Evolutionary conservation across 768 basidiomycete species (phyloP).

Genomic region (Xerocomellus amylosporus): DNA sequence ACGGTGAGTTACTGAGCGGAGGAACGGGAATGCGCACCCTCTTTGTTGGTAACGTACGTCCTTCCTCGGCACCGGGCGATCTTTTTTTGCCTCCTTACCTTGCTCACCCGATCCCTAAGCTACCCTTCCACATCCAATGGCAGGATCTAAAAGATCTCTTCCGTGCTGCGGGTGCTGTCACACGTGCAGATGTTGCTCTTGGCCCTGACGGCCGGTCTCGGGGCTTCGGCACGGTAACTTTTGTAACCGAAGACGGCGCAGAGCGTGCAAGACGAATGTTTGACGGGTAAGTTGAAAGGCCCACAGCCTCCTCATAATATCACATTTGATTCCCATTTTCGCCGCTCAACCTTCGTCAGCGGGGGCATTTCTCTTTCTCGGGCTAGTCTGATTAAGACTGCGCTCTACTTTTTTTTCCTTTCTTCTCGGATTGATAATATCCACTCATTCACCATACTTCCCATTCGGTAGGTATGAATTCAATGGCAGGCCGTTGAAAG

Average conservation of each 20-base stretch:
- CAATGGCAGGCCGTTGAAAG: slow-evolving; percentile 83
- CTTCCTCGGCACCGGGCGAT: slow-evolving; percentile 1
- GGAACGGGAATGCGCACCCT: slow-evolving; percentile 51
- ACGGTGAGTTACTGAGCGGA: slow-evolving; percentile 27
- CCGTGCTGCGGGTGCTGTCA: slow-evolving; percentile 83
- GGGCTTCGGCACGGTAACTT: slow-evolving; percentile 91
- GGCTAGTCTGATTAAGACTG: not conserved
- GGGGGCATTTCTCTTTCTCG: not conserved
- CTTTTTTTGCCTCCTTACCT: not conserved
- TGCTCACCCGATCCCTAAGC: slow-evolving; percentile 42
- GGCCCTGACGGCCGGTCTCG: slow-evolving; percentile 85
- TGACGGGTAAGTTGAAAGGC: slow-evolving; percentile 65
- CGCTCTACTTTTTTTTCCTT: not conserved
- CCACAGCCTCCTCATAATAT: not conserved
- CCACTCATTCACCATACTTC: slow-evolving; percentile 7
- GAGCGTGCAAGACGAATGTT: slow-evolving; percentile 83
- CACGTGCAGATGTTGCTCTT: slow-evolving; percentile 87
- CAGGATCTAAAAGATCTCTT: slow-evolving; percentile 98
- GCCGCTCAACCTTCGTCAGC: not conserved
- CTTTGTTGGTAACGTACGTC: slow-evolving; percentile 86
- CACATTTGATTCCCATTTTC: not conserved
- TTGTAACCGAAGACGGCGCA: slow-evolving; percentile 79
- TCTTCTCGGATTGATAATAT: not conserved
- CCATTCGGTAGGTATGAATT: slow-evolving; percentile 67
- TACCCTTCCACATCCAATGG: slow-evolving; percentile 95